Evolutionary conservation across 2,329 filamentous ascomycete genomes (phyloP).

Genomic region (Talaromyces sp.): DNA sequence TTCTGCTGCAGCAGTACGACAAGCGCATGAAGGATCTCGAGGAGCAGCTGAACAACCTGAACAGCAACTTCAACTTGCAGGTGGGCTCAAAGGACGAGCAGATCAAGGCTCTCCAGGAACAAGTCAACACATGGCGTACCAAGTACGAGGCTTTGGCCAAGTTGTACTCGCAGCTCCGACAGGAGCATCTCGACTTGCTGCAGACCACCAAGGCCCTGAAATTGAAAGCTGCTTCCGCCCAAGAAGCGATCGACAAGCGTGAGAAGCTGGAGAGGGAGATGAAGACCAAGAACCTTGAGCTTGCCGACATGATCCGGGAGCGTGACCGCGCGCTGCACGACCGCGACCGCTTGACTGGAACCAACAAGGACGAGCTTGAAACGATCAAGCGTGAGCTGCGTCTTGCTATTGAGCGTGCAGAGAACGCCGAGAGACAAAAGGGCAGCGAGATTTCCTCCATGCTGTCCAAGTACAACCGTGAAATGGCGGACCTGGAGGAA

Average conservation of each 20-base stretch:
- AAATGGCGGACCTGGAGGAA: conserved; percentile 95
- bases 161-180: conserved; percentile 90
- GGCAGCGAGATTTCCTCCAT: conserved; percentile 91
- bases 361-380: conserved; percentile 87
- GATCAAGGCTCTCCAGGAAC: conserved; percentile 85
- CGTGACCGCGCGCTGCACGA: conserved; percentile 90
- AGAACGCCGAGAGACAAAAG: conserved; percentile 88
- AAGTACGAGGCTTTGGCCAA: conserved; percentile 97
- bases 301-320: conserved; percentile 98
- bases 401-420: conserved; percentile 83
- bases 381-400: conserved; percentile 91
- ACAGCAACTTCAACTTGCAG: conserved; percentile 79
- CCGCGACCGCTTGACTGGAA: conserved; percentile 78
- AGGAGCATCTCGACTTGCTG: conserved; percentile 89
- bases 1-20: conserved; percentile 96
- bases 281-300: conserved; percentile 98
- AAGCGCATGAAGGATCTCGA: conserved; percentile 90
- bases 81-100: conserved; percentile 89
- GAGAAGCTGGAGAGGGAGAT: conserved; percentile 96
- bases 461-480: conserved; percentile 92
- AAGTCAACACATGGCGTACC: conserved; percentile 93
- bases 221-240: conserved; percentile 91
- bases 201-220: conserved; percentile 96
- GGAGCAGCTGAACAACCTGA: conserved; percentile 75
- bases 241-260: conserved; percentile 89